Base-by-base conservation (phyloP, 129 eudicot species). In the Flaveria bidentis region DNA sequence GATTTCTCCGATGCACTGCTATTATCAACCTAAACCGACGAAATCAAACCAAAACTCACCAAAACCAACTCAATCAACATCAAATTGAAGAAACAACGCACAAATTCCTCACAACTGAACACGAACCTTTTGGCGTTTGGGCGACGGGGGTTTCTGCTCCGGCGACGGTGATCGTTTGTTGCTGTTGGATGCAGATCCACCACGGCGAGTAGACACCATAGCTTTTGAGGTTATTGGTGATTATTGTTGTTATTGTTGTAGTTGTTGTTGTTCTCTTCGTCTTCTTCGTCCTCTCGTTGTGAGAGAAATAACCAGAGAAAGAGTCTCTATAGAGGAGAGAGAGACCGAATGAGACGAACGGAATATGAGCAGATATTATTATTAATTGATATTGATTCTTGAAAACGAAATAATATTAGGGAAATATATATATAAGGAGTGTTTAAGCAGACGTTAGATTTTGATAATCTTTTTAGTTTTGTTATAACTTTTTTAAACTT, bases 121-220 rank as follows among this genome's bases (percentile, higher is more conserved):
- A 36, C 41, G 53, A 17, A 79, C 93, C 93, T 89, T 92, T 42
- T 45, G 96, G 68, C 93, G 97, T 73, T 86, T 89, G 17, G 96
- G 88, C 22, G 96, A 92, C 41, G 96, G 84, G 64, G 90, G 90
- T 60, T 84, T 86, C 15, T 80, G 84, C 20, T 92, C 91, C 5
- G 96, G 82, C 33, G 96, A 88, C 1, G 96, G 75, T 22, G 96
- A 80, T 78, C 89, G 80, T 74, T 86, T 81, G 64, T 56, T 81
- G 72, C 71, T 80, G 73, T 33, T 78, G 76, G 96, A 78, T 44
- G 76, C 77, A 81, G 97, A 92, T 92, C 97, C 97, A 75, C 93
- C 89, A 63, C 97, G 85, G 83, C 97, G 87, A 69, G 97, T 92
- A 57, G 97, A 86, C 30, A 92, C 97, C 97, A 92, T 92, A 72